Evolutionary conservation across 2,329 filamentous ascomycete species (phyloP), one percentile per base, ranked within the genome.

Genomic region (Juglanconis oblonga): DNA sequence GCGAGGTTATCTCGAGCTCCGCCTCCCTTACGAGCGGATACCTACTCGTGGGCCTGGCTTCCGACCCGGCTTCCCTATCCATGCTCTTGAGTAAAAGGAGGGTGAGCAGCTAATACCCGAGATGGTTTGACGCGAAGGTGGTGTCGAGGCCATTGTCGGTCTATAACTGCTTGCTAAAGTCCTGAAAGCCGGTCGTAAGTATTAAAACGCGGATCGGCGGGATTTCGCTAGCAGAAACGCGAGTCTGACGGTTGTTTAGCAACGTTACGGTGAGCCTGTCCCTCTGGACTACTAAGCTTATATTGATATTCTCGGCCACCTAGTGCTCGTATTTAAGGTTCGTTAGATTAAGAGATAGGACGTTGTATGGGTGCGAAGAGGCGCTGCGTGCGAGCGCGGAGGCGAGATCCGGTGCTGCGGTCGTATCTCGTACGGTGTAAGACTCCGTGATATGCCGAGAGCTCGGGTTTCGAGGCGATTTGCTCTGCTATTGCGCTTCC

Each of bases 391-490:
- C 54, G 13, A 76, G 68, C 0, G 60, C 58, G 1, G 64, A 62
- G 50, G 68, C 66, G n/a, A 74, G 68, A 4, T 61, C 62, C 1
- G 67, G 65, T 14, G 74, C 74, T 3, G 64, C 67, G 42, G 67
- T 67, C 5, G 65, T 63, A 36, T 70, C 72, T 44, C 75, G 70
- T 24, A 76, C 75, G 5, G 71, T 69, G 58, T 76, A 77, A 24
- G 2, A 77, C 50, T 4, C 73, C 71, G 4, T 68, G 67, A 56
- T 75, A 72, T 7, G 67, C 65, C 4, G 72, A 70, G 14, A 76
- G 61, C 3, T 71, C 64, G 0, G 69, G 65, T 8, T 62, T 66
- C n/a, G 62, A 60, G 55, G 73, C 52, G 36, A 76, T 69, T 8
- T 69, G 63, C 3, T 61, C 47, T 10, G 73, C 69, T 10, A 74